Evolutionary conservation across 148 eudicot genomes (phyloP).

Genomic region (Agrostemma githago): DNA sequence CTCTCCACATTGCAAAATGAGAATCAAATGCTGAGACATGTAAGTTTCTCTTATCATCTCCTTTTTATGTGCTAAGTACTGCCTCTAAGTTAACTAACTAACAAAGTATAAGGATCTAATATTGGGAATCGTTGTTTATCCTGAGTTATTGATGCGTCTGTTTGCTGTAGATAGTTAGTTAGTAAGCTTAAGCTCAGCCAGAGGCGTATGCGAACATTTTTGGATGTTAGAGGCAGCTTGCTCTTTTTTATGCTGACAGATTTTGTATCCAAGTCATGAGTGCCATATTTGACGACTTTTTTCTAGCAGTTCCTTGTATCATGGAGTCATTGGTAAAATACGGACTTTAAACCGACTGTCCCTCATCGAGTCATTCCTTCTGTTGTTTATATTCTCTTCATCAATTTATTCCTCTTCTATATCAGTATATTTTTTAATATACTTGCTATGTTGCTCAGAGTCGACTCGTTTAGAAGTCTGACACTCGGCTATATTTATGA

Average conservation of each 20-base stretch:
- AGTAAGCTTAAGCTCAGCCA: background rate
- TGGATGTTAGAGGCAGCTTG: no score
- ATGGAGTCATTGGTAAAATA: no score
- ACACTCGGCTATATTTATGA: no score
- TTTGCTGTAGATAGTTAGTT: background rate
- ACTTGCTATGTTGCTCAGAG: no score
- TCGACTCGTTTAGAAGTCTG: no score
- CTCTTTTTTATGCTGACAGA: background rate
- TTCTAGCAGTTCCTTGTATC: no score
- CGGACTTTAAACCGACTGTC: background rate
- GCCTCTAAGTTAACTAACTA: background rate
- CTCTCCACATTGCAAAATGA: slow-evolving; percentile 87
- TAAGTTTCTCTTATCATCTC: slow-evolving; percentile 19
- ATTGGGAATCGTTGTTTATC: background rate
- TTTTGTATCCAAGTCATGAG: background rate
- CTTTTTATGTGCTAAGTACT: background rate
- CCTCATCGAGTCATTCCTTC: background rate
- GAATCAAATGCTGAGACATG: slow-evolving; percentile 98
- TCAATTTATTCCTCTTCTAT: background rate
- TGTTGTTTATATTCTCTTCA: background rate
- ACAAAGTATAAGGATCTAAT: no score
- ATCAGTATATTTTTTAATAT: no score
- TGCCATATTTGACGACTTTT: no score
- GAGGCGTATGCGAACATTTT: background rate
- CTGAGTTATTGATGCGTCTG: background rate